A percentile compares a stretch with the other conserved stretches of the same genome.
Evolutionary conservation across 208 protist species (phyloP).

Genomic region (Wallacemonas sp.): DNA sequence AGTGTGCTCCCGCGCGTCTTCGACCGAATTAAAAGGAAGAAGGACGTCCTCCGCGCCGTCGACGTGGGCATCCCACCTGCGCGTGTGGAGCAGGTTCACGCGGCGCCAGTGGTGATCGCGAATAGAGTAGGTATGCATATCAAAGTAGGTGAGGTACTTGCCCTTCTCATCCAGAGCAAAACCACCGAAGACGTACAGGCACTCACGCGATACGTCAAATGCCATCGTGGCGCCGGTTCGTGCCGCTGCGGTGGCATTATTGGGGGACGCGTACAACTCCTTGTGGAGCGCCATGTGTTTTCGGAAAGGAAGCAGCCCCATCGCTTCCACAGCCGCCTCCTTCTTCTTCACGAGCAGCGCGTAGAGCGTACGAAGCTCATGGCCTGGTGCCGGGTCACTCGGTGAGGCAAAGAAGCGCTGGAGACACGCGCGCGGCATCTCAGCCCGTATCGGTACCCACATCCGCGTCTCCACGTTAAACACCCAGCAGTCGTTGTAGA

Average conservation of each 20-base stretch:
- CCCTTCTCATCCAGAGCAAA: slow-evolving; percentile 35
- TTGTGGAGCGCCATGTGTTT: slow-evolving; percentile 14
- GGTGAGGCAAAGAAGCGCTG: slow-evolving; percentile 40
- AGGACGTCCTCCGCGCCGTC: slow-evolving; percentile 23
- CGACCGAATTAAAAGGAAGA: slow-evolving; percentile 7
- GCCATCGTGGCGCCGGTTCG: slow-evolving; percentile 65
- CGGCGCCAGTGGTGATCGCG: slow-evolving; percentile 48
- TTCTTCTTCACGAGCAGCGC: slow-evolving; percentile 24
- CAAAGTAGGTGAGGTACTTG: slow-evolving; percentile 51
- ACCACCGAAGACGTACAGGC: slow-evolving; percentile 65
- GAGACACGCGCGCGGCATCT: slow-evolving; percentile 35
- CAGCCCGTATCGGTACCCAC: slow-evolving; percentile 62
- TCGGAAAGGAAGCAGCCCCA: background rate
- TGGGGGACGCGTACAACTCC: slow-evolving; percentile 22
- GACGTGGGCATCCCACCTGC: slow-evolving; percentile 18
- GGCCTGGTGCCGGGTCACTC: slow-evolving; percentile 22
- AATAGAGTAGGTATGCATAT: slow-evolving; percentile 60
- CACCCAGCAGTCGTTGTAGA: slow-evolving; percentile 80
- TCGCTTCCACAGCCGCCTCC: slow-evolving; percentile 20
- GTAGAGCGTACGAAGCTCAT: background rate
- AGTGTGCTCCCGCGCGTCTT: slow-evolving; percentile 18
- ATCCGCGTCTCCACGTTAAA: slow-evolving; percentile 49
- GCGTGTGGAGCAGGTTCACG: slow-evolving; percentile 23
- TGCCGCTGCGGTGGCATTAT: slow-evolving; percentile 49
- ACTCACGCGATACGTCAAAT: slow-evolving; percentile 26